These are phyloP conservation scores for Pinus taeda DNA, from an alignment of 75 land plant genomes.

Conservation along the genomic window DNA sequence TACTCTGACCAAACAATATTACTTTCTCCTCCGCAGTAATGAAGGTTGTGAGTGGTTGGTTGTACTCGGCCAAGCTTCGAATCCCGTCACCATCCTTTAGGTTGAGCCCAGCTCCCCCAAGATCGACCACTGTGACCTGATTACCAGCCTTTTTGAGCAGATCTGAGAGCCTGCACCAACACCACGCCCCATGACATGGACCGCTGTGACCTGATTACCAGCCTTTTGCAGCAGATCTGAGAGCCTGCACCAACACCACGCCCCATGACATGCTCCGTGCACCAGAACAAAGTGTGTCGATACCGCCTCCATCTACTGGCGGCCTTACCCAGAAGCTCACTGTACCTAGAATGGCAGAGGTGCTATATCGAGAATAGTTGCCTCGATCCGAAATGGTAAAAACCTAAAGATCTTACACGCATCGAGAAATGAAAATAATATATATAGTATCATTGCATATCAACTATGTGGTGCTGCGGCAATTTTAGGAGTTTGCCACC, in stretches of 20 bases:
- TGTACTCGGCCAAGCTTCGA: conserved; percentile 50
- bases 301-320: no score
- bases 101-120: conserved; percentile 49
- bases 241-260: conserved; percentile 77
- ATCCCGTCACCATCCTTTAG: conserved; percentile 40
- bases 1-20: conserved; percentile 56
- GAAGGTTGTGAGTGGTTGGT: conserved; percentile 51
- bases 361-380: no score
- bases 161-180: conserved; percentile 58
- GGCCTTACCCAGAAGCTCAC: no score
- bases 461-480: no score
- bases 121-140: conserved; percentile 58
- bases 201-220: conserved; percentile 57
- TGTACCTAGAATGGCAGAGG: no score
- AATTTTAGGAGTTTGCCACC: no score
- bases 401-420: no score
- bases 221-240: conserved; percentile 38
- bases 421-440: no score
- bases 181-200: no score
- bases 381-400: no score
- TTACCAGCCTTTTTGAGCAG: conserved; percentile 55
- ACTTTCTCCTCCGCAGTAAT: conserved; percentile 8
- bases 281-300: conserved; percentile 56
- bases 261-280: conserved; percentile 65
- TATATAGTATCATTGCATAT: no score